A percentile compares a stretch with the other conserved stretches of the same genome.
Conservation (phyloP, 495 filamentous ascomycete species). For the Penicillium desertorum region DNA sequence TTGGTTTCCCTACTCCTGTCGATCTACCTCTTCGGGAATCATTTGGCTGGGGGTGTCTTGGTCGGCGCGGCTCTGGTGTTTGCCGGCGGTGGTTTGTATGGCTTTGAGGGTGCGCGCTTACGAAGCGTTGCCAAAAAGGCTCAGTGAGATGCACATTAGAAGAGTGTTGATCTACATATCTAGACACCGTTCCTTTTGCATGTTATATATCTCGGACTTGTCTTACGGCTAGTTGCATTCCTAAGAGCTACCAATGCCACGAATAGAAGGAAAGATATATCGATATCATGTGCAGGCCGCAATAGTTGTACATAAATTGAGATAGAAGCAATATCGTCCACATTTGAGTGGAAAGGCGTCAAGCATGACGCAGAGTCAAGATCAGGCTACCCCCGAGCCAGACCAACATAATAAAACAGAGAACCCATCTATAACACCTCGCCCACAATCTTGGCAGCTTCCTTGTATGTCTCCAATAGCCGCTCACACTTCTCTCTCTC, state of each 20-base stretch:
- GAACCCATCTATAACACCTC: constrained; percentile 73
- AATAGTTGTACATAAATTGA: constrained; percentile 30
- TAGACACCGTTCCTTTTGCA: background rate
- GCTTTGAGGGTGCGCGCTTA: constrained; percentile 61
- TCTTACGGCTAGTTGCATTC: background rate
- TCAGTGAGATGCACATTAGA: constrained; percentile 12
- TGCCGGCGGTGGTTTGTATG: constrained; percentile 82
- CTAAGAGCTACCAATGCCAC: background rate
- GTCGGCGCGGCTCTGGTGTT: constrained; percentile 84
- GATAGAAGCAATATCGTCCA: constrained; percentile 6
- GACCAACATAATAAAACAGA: constrained; percentile 1
- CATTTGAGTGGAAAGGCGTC: background rate
- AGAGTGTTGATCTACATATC: background rate
- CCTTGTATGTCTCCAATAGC: constrained; percentile 87
- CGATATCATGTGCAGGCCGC: constrained; percentile 22
- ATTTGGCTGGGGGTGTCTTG: constrained; percentile 69
- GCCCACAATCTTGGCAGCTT: constrained; percentile 95
- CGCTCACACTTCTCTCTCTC: constrained; percentile 98
- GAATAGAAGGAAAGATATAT: constrained; percentile 17
- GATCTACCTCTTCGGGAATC: constrained; percentile 90
- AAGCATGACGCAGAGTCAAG: constrained; percentile 7
- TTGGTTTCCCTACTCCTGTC: constrained; percentile 87
- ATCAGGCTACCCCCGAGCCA: background rate
- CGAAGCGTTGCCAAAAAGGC: constrained; percentile 31
- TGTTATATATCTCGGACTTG: background rate